phyloP scores from a whole-genome alignment of 2,329 filamentous ascomycete species.

The Ustulina deusta region DNA sequence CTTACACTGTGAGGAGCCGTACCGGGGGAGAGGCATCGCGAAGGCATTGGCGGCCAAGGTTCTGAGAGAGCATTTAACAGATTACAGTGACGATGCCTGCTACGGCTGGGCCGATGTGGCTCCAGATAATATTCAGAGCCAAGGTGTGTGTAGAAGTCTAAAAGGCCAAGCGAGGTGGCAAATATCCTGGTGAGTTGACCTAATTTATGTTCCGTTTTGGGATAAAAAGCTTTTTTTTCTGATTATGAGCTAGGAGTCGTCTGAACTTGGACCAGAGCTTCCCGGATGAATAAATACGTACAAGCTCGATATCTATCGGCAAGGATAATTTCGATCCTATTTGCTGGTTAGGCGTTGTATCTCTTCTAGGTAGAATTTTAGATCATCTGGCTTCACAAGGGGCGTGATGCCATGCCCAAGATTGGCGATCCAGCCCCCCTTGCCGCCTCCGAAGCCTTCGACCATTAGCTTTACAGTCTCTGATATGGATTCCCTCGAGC shows the following conservation, averaged over 20 bases:
- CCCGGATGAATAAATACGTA: slow-evolving; percentile 36
- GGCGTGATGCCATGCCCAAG: slow-evolving; percentile 97
- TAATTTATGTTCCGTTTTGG: neutral
- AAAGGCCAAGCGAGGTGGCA: slow-evolving; percentile 68
- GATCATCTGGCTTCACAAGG: slow-evolving; percentile 90
- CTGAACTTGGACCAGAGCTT: slow-evolving; percentile 48
- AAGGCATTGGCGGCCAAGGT: slow-evolving; percentile 70
- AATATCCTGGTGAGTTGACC: slow-evolving; percentile 66
- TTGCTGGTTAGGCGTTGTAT: slow-evolving; percentile 77
- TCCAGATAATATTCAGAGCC: slow-evolving; percentile 69
- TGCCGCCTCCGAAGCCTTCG: slow-evolving; percentile 79
- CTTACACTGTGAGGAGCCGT: slow-evolving; percentile 70
- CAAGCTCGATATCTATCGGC: neutral
- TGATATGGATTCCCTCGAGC: slow-evolving; percentile 83
- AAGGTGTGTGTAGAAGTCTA: slow-evolving; percentile 71
- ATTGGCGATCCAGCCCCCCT: slow-evolving; percentile 96
- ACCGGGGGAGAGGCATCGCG: slow-evolving; percentile 72
- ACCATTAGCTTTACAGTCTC: slow-evolving; percentile 87
- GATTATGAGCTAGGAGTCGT: slow-evolving; percentile 43
- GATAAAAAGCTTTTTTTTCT: slow-evolving; percentile 22
- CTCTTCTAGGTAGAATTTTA: slow-evolving; percentile 95
- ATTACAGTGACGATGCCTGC: slow-evolving; percentile 62
- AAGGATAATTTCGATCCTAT: slow-evolving; percentile 35
- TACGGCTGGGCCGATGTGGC: slow-evolving; percentile 74
- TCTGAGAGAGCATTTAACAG: slow-evolving; percentile 62